Base-by-base conservation (phyloP, 2,329 filamentous ascomycete genomes). In the Blastomyces silverae region DNA sequence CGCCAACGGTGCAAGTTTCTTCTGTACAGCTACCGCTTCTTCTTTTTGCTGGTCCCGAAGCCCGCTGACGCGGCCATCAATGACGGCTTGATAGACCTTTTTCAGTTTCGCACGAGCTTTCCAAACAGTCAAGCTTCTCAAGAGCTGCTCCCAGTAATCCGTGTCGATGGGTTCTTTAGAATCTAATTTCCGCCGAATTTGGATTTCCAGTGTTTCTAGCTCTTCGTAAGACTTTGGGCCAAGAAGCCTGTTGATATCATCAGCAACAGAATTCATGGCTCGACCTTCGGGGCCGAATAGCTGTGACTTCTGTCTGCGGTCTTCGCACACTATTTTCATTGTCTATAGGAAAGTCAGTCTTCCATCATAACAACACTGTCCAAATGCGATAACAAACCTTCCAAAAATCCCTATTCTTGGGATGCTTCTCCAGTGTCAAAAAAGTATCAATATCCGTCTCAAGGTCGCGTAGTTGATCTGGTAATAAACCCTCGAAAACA, bases 61-160 rank as follows among this genome's bases (percentile, higher is more conserved):
- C 62, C 84, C 81, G 57, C 87, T 83, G 61, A 90, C 79, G 42
- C 90, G 86, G 69, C 85, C 87, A 64, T 86, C 85, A 67, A 89
- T 84, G 67, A 97, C 89, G 15, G 85, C 85, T 69, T 90, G 86
- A 69, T 88, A 92, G 20, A 97, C 87, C 67, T 85, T 87, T 69
- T 87, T 87, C 63, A 99, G 79, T 75, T 89, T 91, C 1, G 92
- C 91, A 75, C 90, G 92, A 44, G 94, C 91, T 79, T 97, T 97
- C 87, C 91, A 97, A 0, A 96, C 87, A 7, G 89, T 82, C 67
- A 99, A 80, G 73, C 88, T 95, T 69, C 88, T 87, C 67, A 99
- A 81, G 20, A 99, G 82, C 74, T 96, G 91, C 74, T 96, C 91
- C 94, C 94, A 99, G 76, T 97, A 99, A 77, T 99, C 94, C 2